Evolutionary conservation across 768 basidiomycete genomes (phyloP).

Genomic region (Clavulina sp.): DNA sequence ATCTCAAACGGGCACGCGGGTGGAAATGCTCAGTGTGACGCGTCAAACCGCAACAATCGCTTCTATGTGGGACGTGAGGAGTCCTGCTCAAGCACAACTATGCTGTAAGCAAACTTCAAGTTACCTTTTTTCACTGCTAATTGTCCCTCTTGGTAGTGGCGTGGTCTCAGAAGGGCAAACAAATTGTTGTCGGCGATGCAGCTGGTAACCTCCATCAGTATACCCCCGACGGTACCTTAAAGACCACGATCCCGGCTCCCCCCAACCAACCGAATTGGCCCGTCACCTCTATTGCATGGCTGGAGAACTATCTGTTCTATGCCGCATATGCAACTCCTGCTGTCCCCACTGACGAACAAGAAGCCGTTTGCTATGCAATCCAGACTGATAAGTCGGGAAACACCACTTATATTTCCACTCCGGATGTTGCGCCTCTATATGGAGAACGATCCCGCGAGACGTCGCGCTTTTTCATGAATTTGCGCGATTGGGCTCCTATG

Average conservation of each 20-base stretch:
- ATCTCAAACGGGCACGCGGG: not conserved
- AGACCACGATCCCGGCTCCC: conserved; percentile 3
- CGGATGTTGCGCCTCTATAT: conserved; percentile 8
- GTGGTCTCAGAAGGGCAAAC: conserved; percentile 10
- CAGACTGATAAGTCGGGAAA: conserved; percentile 1
- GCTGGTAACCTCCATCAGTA: conserved; percentile 6
- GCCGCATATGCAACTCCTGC: conserved; percentile 1
- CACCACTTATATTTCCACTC: conserved; percentile 5
- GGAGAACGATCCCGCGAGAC: conserved; percentile 9
- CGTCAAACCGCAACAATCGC: not conserved
- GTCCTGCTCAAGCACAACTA: not conserved
- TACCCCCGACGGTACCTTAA: conserved; percentile 4
- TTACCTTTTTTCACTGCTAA: not conserved
- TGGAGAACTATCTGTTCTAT: conserved; percentile 9
- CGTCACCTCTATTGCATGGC: conserved; percentile 7
- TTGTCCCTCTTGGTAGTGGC: conserved; percentile 2
- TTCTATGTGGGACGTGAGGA: not conserved
- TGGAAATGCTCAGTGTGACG: conserved; percentile 8
- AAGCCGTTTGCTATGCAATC: conserved; percentile 6
- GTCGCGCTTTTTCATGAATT: conserved; percentile 3
- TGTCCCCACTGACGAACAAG: conserved; percentile 1
- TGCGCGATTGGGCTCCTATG: conserved; percentile 7
- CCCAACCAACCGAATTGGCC: not conserved
- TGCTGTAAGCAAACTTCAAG: not conserved
- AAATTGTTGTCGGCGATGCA: conserved; percentile 5